Percentiles rank a stretch among this genome's conserved stretches.
Conservation (phyloP, 495 filamentous ascomycete genomes). For the Collariella sp. region DNA sequence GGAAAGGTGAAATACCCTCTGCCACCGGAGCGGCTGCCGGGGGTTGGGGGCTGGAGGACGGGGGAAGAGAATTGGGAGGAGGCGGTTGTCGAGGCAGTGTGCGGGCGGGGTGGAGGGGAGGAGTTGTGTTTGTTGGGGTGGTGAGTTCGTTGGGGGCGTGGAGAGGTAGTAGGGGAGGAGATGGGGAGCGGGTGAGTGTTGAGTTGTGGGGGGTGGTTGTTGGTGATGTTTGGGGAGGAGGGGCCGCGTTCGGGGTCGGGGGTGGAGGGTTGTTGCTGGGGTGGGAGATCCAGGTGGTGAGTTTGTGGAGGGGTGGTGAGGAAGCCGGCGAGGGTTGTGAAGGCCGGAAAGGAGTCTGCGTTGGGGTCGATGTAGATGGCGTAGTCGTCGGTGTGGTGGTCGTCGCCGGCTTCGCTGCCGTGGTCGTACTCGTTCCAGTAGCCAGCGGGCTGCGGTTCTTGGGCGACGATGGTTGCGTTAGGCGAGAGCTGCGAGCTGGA, state of each 20-base stretch:
- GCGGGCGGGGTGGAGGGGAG: not conserved
- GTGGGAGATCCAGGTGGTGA: constrained; percentile 36
- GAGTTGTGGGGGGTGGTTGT: constrained; percentile 7
- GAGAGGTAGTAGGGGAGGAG: constrained; percentile 15
- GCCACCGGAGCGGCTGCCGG: not conserved
- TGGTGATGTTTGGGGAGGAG: constrained; percentile 21
- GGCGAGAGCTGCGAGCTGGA: constrained; percentile 9
- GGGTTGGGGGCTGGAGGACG: not conserved
- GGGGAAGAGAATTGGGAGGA: not conserved
- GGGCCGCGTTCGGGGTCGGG: constrained; percentile 22
- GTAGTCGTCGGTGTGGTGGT: constrained; percentile 38
- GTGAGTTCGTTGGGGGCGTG: not conserved
- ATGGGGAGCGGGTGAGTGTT: not conserved
- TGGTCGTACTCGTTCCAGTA: constrained; percentile 65
- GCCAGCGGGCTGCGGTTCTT: constrained; percentile 15
- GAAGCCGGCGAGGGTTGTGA: constrained; percentile 33
- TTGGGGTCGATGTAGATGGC: constrained; percentile 51
- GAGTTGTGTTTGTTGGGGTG: not conserved
- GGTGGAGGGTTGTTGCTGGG: not conserved
- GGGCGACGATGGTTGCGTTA: constrained; percentile 15
- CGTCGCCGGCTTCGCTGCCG: constrained; percentile 46
- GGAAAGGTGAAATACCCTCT: no score
- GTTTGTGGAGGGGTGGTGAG: constrained; percentile 38
- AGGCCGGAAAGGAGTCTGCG: constrained; percentile 41
- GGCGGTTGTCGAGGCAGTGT: no score